phyloP scores from a whole-genome alignment of 2,329 filamentous ascomycete genomes.

The Aureobasidium uvarum region DNA sequence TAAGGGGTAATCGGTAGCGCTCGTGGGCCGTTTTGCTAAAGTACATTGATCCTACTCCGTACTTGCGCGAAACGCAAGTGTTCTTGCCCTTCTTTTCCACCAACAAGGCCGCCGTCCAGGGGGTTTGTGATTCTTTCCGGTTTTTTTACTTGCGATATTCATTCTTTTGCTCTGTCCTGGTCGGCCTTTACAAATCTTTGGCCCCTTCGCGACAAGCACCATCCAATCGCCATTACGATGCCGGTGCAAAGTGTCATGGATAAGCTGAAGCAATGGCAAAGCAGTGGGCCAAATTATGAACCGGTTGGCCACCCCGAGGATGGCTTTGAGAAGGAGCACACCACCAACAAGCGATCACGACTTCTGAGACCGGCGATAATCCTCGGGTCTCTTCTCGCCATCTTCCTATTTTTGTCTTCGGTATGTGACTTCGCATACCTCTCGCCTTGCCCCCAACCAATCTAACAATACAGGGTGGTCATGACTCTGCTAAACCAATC shows the following conservation, averaged over 20 bases:
- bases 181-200: neutral
- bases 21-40: slow-evolving; percentile 11
- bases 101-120: neutral
- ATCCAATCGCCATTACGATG: neutral
- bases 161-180: neutral
- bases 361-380: slow-evolving; percentile 1
- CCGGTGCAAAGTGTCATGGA: slow-evolving; percentile 6
- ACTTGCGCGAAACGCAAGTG: slow-evolving; percentile 16
- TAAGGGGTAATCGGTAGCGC: slow-evolving; percentile 7
- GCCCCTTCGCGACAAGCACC: neutral
- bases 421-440: slow-evolving; percentile 7
- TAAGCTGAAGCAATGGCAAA: slow-evolving; percentile 22
- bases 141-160: neutral
- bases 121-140: neutral
- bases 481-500: neutral
- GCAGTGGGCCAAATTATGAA: slow-evolving; percentile 15
- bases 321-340: slow-evolving; percentile 13
- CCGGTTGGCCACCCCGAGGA: slow-evolving; percentile 15
- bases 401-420: slow-evolving; percentile 14
- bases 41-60: neutral
- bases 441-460: neutral
- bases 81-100: neutral
- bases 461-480: slow-evolving; percentile 14
- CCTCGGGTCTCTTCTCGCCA: slow-evolving; percentile 1
- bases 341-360: slow-evolving; percentile 2